Percentiles rank a stretch among this genome's conserved stretches.
phyloP scores from a whole-genome alignment of 2,329 filamentous ascomycete genomes.

The Bisporella sp. region DNA sequence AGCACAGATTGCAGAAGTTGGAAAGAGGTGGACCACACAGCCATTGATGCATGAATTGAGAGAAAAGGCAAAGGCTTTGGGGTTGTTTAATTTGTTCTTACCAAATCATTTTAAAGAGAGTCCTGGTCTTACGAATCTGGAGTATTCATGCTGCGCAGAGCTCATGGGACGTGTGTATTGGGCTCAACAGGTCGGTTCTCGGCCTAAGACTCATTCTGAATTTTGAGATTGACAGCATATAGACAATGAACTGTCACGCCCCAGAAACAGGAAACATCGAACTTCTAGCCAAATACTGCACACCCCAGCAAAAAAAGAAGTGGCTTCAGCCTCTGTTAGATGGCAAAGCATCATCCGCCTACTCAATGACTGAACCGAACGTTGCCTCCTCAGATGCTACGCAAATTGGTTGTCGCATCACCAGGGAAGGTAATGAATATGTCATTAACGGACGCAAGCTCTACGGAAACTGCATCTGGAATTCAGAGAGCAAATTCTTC shows the following conservation, averaged over 20 bases:
- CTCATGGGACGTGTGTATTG: constrained; percentile 39
- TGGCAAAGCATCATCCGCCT: constrained; percentile 41
- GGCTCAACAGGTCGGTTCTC: constrained; percentile 25
- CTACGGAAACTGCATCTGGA: constrained; percentile 34
- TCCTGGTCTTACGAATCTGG: constrained; percentile 37
- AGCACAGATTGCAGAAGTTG: constrained; percentile 27
- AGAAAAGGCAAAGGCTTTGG: constrained; percentile 33
- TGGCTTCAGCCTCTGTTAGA: constrained; percentile 43
- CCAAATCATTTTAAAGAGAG: constrained; percentile 35
- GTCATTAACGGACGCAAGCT: constrained; percentile 36
- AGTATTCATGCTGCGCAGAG: constrained; percentile 38
- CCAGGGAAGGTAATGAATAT: constrained; percentile 29
- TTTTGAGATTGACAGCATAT: neutral
- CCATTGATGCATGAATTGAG: constrained; percentile 34
- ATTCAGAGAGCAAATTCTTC: constrained; percentile 19
- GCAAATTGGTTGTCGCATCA: constrained; percentile 34
- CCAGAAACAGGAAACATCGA: constrained; percentile 46
- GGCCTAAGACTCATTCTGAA: neutral
- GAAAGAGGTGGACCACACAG: constrained; percentile 32
- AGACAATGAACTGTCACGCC: constrained; percentile 39
- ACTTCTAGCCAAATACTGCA: constrained; percentile 44
- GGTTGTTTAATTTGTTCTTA: constrained; percentile 34
- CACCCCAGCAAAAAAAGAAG: constrained; percentile 39
- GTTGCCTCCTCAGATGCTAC: constrained; percentile 43
- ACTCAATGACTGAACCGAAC: constrained; percentile 45